These are phyloP conservation scores for Pseudonitzschia delicatissima DNA, from an alignment of 108 stramenopile species.

Conservation along the genomic window DNA sequence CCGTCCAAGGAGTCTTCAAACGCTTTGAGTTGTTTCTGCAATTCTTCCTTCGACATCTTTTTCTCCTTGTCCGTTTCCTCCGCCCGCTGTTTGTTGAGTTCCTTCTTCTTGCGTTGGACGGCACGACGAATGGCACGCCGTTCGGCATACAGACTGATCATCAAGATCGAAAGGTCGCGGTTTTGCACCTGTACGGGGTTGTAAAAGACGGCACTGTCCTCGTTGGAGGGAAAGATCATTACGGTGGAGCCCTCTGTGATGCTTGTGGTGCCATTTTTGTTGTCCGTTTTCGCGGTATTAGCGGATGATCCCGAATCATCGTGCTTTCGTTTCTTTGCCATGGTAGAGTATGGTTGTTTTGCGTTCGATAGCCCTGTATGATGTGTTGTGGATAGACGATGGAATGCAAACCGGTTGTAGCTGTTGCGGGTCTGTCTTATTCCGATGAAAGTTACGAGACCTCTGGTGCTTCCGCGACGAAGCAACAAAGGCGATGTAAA, in stretches of 20 bases:
- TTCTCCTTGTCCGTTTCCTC: conserved; percentile 8
- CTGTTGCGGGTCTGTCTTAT: background rate
- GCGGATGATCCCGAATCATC: background rate
- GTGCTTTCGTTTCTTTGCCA: conserved; percentile 14
- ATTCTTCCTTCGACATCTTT: conserved; percentile 20
- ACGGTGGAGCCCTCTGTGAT: conserved; percentile 67
- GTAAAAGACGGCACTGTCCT: conserved; percentile 92
- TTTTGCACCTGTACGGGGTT: conserved; percentile 98
- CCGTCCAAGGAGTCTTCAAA: conserved; percentile 24
- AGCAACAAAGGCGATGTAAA: background rate
- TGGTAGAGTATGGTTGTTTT: background rate
- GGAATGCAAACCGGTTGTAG: too few species aligned
- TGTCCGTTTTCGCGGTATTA: background rate
- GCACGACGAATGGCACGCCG: conserved; percentile 63
- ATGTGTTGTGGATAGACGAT: background rate
- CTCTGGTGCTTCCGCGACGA: background rate
- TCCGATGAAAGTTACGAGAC: background rate
- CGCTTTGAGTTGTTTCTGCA: conserved; percentile 12
- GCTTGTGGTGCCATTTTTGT: conserved; percentile 17
- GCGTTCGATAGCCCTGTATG: background rate
- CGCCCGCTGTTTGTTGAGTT: conserved; percentile 33
- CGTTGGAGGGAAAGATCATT: conserved; percentile 66
- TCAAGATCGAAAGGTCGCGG: conserved; percentile 89
- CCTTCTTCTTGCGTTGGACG: conserved; percentile 47
- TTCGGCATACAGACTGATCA: conserved; percentile 86